phyloP scores from a whole-genome alignment of 2,329 filamentous ascomycete genomes.

The Trichoderma citrinoviride region DNA sequence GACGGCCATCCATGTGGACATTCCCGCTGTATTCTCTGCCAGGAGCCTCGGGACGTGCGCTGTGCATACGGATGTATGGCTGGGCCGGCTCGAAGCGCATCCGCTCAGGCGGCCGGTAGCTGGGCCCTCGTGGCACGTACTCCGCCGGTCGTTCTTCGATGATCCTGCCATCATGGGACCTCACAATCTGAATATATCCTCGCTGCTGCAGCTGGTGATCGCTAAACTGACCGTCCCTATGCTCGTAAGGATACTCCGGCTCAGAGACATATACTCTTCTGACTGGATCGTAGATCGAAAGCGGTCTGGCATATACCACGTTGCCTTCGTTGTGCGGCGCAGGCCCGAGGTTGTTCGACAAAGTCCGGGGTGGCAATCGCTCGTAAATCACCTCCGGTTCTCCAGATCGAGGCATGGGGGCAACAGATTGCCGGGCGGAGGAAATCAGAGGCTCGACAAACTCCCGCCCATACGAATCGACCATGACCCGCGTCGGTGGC shows the following conservation, averaged over 20 bases:
- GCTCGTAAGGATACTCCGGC: conserved; percentile 55
- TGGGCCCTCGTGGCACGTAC: conserved; percentile 54
- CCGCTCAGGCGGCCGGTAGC: conserved; percentile 54
- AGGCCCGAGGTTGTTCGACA: conserved; percentile 49
- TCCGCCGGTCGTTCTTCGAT: conserved; percentile 51
- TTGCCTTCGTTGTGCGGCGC: conserved; percentile 50
- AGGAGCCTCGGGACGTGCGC: conserved; percentile 39
- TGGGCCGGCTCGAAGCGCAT: conserved; percentile 42
- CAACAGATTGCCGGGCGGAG: conserved; percentile 52
- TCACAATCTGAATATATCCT: conserved; percentile 50
- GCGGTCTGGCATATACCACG: conserved; percentile 48
- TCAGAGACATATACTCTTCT: conserved; percentile 60
- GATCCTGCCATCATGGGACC: conserved; percentile 40
- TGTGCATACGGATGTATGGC: conserved; percentile 47
- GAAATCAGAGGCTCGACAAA: conserved; percentile 60
- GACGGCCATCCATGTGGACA: conserved; percentile 31
- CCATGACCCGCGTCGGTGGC: conserved; percentile 64
- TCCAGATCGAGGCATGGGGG: conserved; percentile 43
- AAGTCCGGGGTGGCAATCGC: conserved; percentile 52
- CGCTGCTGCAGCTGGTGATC: conserved; percentile 56
- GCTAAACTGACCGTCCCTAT: conserved; percentile 54
- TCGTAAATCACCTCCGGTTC: conserved; percentile 66
- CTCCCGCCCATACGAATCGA: conserved; percentile 80
- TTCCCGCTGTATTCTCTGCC: conserved; percentile 32
- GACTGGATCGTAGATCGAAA: conserved; percentile 47